Base-by-base conservation (phyloP, 2,329 filamentous ascomycete species). In the Pseudogymnoascus sp. region DNA sequence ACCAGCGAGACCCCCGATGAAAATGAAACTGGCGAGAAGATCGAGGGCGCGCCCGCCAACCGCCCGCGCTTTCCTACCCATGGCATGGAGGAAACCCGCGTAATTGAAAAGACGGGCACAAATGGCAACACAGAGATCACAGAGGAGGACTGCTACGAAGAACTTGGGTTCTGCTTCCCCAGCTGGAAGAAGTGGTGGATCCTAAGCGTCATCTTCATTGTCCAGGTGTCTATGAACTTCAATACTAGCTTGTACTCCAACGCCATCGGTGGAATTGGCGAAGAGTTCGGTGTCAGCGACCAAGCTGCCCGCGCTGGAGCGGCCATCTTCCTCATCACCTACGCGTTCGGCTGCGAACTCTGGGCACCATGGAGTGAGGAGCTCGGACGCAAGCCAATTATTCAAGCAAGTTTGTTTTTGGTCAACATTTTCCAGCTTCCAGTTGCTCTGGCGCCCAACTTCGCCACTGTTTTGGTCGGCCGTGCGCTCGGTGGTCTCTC, bases 361-460 rank as follows among this genome's bases (percentile, higher is more conserved):
- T 94, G 90, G 90, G 90, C 90, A 0, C 90, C 90, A 0, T 94
- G 90, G 88, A 89, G 84, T 50, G 90, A 95, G 71, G 90, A 94
- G 69, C 78, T 93, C 58, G 90, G 90, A 18, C 83, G 90, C 58
- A 88, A 85, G 77, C 86, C 86, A 1, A 82, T 94, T 61, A 78
- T 93, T 20, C 90, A 93, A 77, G 74, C 81, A 22, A 89, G 85
- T 37, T 75, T 94, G 60, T 81, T 88, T 65, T 76, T 94, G 9
- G 88, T 92, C 72, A 94, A 94, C 68, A 73, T 93, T 61, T 94
- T 82, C 78, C 87, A 90, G 65, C 72, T 91, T 0, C 87, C 86
- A 4, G 87, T 90, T 30, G 88, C 82, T 0, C 74, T 91, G 39
- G 88, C 88, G 0, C 85, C 84, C 7, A 91, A 91, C 71, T 91